Evolutionary conservation across 306 rosid genomes (phyloP).

Genomic region (Ochetophila trinervis): DNA sequence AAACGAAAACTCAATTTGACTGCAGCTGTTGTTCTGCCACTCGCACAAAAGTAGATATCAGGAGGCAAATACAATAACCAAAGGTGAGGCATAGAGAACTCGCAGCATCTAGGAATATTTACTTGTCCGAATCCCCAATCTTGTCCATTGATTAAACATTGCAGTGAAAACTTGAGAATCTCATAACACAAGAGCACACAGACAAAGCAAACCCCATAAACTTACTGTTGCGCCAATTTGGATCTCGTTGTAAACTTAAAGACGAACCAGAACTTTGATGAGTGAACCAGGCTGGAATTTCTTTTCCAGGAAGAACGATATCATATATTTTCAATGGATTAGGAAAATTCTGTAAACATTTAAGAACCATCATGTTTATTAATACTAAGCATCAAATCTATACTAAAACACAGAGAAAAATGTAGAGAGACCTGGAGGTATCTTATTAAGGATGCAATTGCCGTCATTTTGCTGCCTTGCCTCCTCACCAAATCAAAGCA

Average conservation of each 20-base stretch:
- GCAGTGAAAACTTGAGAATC: no score
- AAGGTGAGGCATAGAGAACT: no score
- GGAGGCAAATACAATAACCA: no score
- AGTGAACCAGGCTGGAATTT: not conserved
- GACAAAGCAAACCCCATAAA: not conserved
- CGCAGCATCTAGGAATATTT: no score
- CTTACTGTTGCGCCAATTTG: not conserved
- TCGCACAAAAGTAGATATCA: no score
- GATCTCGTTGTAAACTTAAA: not conserved
- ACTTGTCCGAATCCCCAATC: not conserved
- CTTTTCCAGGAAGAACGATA: not conserved
- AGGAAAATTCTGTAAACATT: not conserved
- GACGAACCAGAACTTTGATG: not conserved
- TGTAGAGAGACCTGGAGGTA: not conserved
- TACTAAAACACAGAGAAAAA: not conserved
- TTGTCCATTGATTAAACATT: not conserved
- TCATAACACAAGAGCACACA: not conserved
- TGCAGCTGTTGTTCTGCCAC: no score
- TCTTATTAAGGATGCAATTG: not conserved
- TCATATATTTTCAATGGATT: not conserved
- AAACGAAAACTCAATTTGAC: no score
- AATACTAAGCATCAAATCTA: not conserved
- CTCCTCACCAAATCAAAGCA: not conserved
- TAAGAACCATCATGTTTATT: not conserved
- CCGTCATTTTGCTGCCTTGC: not conserved